phyloP scores from a whole-genome alignment of 2,329 filamentous ascomycete genomes.

The Ceratocystis huliohia region DNA sequence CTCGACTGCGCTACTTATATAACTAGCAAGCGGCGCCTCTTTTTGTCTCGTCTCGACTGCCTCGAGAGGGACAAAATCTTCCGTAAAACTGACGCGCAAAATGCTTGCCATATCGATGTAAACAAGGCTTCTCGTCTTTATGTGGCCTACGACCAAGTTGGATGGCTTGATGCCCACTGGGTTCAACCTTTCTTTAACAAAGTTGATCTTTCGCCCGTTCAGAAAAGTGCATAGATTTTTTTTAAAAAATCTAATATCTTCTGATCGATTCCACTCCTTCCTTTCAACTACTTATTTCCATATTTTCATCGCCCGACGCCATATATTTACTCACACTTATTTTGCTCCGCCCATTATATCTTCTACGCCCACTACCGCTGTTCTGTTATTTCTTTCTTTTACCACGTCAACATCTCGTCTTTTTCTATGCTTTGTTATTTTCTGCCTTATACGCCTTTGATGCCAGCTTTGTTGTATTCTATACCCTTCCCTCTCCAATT shows the following conservation, averaged over 20 bases:
- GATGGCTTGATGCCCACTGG: conserved; percentile 56
- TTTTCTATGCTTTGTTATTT: conserved; percentile 13
- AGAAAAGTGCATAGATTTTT: conserved; percentile 12
- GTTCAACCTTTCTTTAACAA: conserved; percentile 29
- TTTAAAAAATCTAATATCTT: too few relatives aligned
- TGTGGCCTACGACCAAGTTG: conserved; percentile 75
- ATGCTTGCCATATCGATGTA: conserved; percentile 95
- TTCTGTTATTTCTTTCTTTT: conserved; percentile 12
- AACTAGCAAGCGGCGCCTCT: conserved; percentile 86
- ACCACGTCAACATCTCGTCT: conserved; percentile 2
- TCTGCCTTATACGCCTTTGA: neutral
- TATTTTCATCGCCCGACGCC: neutral
- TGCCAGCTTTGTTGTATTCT: conserved; percentile 7
- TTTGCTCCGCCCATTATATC: conserved; percentile 17
- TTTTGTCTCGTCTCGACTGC: conserved; percentile 58
- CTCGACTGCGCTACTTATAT: conserved; percentile 81
- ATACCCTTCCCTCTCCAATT: neutral
- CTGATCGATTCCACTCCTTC: too few relatives aligned
- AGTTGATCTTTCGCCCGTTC: conserved; percentile 16
- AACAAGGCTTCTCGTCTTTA: conserved; percentile 93
- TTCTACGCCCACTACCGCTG: neutral
- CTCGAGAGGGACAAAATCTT: conserved; percentile 66
- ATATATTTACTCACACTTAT: neutral
- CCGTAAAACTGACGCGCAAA: conserved; percentile 87
- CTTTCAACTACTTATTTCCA: neutral